Conservation (phyloP, 805 yeast species). For the Sugiyamaella smithiae region DNA sequence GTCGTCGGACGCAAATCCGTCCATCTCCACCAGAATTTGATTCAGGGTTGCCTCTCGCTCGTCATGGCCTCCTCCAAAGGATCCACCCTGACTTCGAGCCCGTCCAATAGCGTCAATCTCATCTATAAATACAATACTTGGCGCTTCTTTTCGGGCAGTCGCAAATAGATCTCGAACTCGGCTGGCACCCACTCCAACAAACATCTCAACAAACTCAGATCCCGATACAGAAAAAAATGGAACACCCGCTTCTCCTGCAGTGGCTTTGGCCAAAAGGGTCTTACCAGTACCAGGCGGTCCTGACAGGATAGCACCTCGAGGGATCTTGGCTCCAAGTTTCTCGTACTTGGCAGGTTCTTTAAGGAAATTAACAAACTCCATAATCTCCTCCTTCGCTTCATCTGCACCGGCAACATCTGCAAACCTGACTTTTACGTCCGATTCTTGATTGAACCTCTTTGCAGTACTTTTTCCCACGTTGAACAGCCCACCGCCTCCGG, state of each 20-base stretch:
- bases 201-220: constrained; percentile 97
- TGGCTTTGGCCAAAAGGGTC: constrained; percentile 93
- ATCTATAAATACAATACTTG: constrained; percentile 93
- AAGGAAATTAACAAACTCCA: constrained; percentile 95
- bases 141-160: constrained; percentile 91
- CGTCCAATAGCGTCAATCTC: constrained; percentile 99
- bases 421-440: constrained; percentile 83
- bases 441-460: constrained; percentile 84
- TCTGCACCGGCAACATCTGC: constrained; percentile 96
- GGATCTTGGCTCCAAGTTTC: constrained; percentile 92
- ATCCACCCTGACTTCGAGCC: constrained; percentile 68
- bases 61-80: constrained; percentile 76
- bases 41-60: constrained; percentile 96
- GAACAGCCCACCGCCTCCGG: constrained; percentile 77
- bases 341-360: constrained; percentile 89
- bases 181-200: constrained; percentile 98
- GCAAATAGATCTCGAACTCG: constrained; percentile 94
- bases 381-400: constrained; percentile 95
- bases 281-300: constrained; percentile 99
- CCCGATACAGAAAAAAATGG: constrained; percentile 96
- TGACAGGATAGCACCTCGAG: constrained; percentile 94
- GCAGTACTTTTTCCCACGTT: constrained; percentile 90
- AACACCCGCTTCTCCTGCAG: constrained; percentile 99
- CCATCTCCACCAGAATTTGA: constrained; percentile 97
- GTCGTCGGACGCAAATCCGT: constrained; percentile 86